Percentiles rank a stretch among this genome's conserved stretches.
phyloP scores from a whole-genome alignment of 2,329 filamentous ascomycete species.

The Pezicula neosporulosa region DNA sequence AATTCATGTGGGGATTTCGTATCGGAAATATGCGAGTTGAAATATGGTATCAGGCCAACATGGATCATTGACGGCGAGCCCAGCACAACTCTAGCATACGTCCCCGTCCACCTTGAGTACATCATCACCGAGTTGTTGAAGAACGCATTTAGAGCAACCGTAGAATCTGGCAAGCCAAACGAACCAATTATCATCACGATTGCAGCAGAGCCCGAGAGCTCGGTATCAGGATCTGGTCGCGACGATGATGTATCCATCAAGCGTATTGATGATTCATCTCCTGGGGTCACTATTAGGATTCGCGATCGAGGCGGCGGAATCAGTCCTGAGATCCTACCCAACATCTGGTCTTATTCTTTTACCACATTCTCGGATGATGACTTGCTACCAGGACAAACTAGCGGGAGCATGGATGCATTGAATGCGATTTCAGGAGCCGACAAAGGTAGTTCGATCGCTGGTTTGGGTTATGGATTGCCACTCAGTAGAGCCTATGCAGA shows the following conservation, averaged over 20 bases:
- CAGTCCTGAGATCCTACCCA: constrained; percentile 72
- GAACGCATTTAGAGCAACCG: constrained; percentile 90
- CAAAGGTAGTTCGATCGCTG: constrained; percentile 81
- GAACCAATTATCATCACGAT: constrained; percentile 92
- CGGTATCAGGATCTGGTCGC: constrained; percentile 4
- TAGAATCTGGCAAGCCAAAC: constrained; percentile 75
- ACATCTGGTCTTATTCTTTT: constrained; percentile 97
- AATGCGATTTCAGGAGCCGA: constrained; percentile 71
- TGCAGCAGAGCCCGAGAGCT: constrained; percentile 52
- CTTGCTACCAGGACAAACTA: constrained; percentile 37
- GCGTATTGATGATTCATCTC: constrained; percentile 61
- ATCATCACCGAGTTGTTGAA: constrained; percentile 96
- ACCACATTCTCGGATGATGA: constrained; percentile 79
- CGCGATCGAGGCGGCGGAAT: constrained; percentile 95
- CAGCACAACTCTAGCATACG: constrained; percentile 85
- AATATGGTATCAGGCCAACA: constrained; percentile 83
- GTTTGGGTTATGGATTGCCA: constrained; percentile 88
- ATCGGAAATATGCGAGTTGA: constrained; percentile 92
- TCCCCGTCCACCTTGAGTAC: constrained; percentile 95
- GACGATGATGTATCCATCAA: constrained; percentile 37
- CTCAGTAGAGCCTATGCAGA: constrained; percentile 92
- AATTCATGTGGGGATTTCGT: constrained; percentile 86
- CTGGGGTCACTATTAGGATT: constrained; percentile 92
- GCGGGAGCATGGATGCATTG: constrained; percentile 60
- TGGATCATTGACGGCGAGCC: constrained; percentile 82